phyloP scores from a whole-genome alignment of 768 basidiomycete species.

The Boletus rex-veris region DNA sequence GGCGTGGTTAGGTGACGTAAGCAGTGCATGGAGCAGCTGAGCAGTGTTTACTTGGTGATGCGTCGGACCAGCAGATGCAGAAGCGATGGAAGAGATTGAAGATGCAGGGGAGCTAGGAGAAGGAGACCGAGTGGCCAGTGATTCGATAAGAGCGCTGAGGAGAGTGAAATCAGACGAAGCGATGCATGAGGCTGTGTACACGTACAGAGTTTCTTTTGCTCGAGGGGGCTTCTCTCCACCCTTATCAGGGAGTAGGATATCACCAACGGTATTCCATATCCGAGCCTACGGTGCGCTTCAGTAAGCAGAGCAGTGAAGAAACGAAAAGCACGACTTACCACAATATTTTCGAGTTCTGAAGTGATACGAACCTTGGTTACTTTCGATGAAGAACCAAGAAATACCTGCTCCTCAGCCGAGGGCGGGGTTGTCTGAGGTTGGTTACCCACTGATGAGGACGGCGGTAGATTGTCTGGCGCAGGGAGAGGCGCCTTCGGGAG shows the following conservation, averaged over 20 bases:
- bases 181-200: neutral
- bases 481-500: slow-evolving; percentile 19
- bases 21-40: slow-evolving; percentile 56
- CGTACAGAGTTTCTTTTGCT: slow-evolving; percentile 63
- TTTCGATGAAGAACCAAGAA: slow-evolving; percentile 18
- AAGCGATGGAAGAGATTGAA: slow-evolving; percentile 48
- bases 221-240: slow-evolving; percentile 41
- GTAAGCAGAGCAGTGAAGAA: neutral
- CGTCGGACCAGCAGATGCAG: slow-evolving; percentile 43
- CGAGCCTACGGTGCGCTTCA: slow-evolving; percentile 43
- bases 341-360: slow-evolving; percentile 59
- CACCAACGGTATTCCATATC: slow-evolving; percentile 66
- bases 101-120: slow-evolving; percentile 54
- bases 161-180: neutral
- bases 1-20: slow-evolving; percentile 51
- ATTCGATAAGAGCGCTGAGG: slow-evolving; percentile 54
- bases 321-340: slow-evolving; percentile 39
- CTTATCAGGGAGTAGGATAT: slow-evolving; percentile 58
- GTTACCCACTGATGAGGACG: neutral
- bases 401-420: neutral
- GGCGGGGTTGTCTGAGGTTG: slow-evolving; percentile 6
- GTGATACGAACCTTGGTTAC: slow-evolving; percentile 50
- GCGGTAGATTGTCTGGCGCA: neutral
- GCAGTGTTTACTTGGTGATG: slow-evolving; percentile 72
- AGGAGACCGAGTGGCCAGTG: slow-evolving; percentile 48